Evolutionary conservation across 345 rosid genomes (phyloP).

Genomic region (Arabis hirsuta): DNA sequence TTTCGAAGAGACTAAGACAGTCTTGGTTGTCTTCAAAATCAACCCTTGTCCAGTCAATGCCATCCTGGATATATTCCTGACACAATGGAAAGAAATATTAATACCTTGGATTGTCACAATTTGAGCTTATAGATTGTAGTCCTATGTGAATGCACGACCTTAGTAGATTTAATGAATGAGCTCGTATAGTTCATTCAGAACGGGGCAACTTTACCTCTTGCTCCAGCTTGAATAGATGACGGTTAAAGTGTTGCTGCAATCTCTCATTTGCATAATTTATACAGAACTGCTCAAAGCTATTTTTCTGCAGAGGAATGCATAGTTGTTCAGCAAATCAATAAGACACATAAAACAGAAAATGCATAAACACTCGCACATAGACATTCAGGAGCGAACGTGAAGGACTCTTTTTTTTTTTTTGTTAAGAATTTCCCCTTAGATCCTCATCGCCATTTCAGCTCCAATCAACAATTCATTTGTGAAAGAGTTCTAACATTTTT

Average conservation of each 20-base stretch:
- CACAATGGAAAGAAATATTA: constrained; percentile 26
- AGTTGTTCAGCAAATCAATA: constrained; percentile 21
- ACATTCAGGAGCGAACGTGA: constrained; percentile 14
- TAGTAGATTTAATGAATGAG: constrained; percentile 2
- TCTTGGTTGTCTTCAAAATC: constrained; percentile 98
- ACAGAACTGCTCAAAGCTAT: constrained; percentile 99
- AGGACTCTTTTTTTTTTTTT: background rate
- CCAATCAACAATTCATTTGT: constrained; percentile 16
- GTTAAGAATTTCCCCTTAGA: background rate
- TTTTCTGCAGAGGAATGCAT: constrained; percentile 64
- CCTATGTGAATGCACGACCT: constrained; percentile 1
- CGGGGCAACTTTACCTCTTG: constrained; percentile 72
- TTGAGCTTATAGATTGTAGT: constrained; percentile 12
- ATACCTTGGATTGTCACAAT: background rate
- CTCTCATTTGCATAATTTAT: constrained; percentile 99
- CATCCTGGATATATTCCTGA: constrained; percentile 98
- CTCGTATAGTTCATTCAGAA: background rate
- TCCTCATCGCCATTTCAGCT: constrained; percentile 9
- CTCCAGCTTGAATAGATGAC: constrained; percentile 96
- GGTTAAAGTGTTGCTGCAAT: constrained; percentile 97
- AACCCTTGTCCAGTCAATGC: constrained; percentile 97
- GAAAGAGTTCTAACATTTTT: background rate
- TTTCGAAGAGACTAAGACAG: constrained; percentile 98
- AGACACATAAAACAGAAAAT: background rate
- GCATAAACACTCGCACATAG: background rate